Evolutionary conservation across 371 early-diverging fungal genomes (phyloP), one percentile per base, ranked within the genome.

Genomic region (Nosema muscidifuracis): DNA sequence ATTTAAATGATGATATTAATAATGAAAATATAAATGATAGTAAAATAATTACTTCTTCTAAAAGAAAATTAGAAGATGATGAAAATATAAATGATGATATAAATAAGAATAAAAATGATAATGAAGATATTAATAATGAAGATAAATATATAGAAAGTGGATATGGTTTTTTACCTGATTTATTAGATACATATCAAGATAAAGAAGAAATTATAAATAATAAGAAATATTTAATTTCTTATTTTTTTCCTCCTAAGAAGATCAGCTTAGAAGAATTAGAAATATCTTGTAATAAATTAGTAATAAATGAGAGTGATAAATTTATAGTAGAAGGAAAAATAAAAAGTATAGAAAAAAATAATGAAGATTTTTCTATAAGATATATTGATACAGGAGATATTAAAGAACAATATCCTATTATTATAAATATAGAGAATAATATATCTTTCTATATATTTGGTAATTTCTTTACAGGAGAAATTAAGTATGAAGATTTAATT

Each of bases 131-230:
- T 53, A n/a, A 3, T 6, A 10, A 36, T 42, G 34, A 36, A 26
- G 22, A 57, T 24, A 67, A 53, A 15, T 57, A 42, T 69, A 61
- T 72, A 15, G 53, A 56, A 12, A 62, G 65, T 13, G 71, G 56
- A 24, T 36, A 69, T 51, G 77, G 77, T 0, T 77, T 67, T 62
- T 34, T 77, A 28, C 77, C 77, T 31, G 77, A 77, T 47, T 53
- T 42, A 30, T 73, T 77, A 43, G 16, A 44, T 31, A 43, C 15
- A 34, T n/a, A 63, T 20, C 61, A 66, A 28, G 70, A 77, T 18
- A 15, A 47, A 31, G 60, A 22, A 16, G 71, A 71, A 51, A 28
- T 47, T 0, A 51, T 77, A 16, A 62, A 65, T 24, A 64, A 55
- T 9, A 22, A 55, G 12, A 22, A 64, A 34, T 42, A 26, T 47